Evolutionary conservation across 805 yeast species (phyloP), one percentile per base, ranked within the genome.

Genomic region (Maudiozyma bulderi): DNA sequence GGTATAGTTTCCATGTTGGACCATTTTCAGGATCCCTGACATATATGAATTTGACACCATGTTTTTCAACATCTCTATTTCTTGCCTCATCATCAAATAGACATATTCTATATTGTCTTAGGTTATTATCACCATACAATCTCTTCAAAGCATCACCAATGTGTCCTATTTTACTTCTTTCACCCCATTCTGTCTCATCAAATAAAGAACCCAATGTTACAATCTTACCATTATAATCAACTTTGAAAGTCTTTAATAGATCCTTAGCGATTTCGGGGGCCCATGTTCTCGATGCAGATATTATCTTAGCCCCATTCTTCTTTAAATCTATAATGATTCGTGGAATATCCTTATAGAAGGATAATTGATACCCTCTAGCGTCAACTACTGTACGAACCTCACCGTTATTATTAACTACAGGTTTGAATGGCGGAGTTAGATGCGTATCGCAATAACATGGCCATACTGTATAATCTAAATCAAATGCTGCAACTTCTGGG

Each of bases 21-120:
- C 88, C 87, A 20, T 58, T 54, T 29, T 69, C 68, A 41, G 82
- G 83, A 57, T 81, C 77, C 7, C 70, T 70, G 8, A 88, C 76
- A 59, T 80, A 76, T 13, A 79, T 77, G 64, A 88, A 88, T 47
- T 77, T 74, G 30, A 86, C 87, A 4, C 89, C 89, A 13, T 84
- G 72, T 5, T 62, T 56, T 57, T 78, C 83, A 4, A 88, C 95
- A 56, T 88, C 96, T 52, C 68, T 74, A 59, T 88, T 88, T 54
- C 96, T 73, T 48, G 67, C 58, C 64, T 88, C 96, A 62, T 88
- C 96, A 60, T 88, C 96, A 58, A 79, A 88, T 49, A 85, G 57
- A 15, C 78, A 70, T 14, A 66, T 61, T 8, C 58, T 58, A 11
- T 60, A 47, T 2, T 69, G 68, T n/a, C 74, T 64, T 69, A 86